A percentile compares a stretch with the other conserved stretches of the same genome.
These are phyloP conservation scores for Dioscorea cayenensis DNA, from an alignment of 116 monocot genomes.

Conservation along the genomic window DNA sequence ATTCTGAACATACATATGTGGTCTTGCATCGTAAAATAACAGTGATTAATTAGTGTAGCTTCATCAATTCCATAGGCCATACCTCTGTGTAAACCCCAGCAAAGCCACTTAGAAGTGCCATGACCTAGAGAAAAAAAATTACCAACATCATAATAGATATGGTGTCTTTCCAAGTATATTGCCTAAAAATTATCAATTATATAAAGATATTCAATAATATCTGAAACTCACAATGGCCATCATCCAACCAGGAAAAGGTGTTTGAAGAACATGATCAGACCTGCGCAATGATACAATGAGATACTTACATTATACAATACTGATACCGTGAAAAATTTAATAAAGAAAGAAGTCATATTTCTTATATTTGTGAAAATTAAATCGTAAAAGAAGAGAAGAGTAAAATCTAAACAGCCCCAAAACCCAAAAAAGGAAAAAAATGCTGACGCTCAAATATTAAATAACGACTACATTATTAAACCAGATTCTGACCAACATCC, in stretches of 20 bases:
- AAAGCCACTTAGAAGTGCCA: conserved; percentile 97
- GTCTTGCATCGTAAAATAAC: too few relatives aligned
- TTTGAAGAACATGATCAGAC: conserved; percentile 83
- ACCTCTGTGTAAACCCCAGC: conserved; percentile 99
- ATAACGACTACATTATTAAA: not conserved
- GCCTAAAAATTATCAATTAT: too few relatives aligned
- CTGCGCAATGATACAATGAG: conserved; percentile 21
- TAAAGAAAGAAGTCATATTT: too few relatives aligned
- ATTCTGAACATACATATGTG: too few relatives aligned
- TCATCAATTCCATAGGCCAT: not conserved
- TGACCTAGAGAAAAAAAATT: conserved; percentile 43
- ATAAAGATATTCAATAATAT: not conserved
- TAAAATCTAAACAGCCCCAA: too few relatives aligned
- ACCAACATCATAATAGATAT: not conserved
- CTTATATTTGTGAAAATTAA: too few relatives aligned
- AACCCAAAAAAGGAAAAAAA: too few relatives aligned
- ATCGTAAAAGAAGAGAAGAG: too few relatives aligned
- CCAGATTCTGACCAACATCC: not conserved
- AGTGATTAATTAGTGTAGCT: not conserved
- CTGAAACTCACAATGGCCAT: conserved; percentile 78
- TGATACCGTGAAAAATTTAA: too few relatives aligned
- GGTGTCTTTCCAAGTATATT: too few relatives aligned
- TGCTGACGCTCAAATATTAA: too few relatives aligned
- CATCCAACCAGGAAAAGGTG: conserved; percentile 74
- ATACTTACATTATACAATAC: too few relatives aligned